Evolutionary conservation across 164 flowering plant genomes (phyloP), one percentile per base, ranked within the genome.

Genomic region (Nymphaea thermarum): DNA sequence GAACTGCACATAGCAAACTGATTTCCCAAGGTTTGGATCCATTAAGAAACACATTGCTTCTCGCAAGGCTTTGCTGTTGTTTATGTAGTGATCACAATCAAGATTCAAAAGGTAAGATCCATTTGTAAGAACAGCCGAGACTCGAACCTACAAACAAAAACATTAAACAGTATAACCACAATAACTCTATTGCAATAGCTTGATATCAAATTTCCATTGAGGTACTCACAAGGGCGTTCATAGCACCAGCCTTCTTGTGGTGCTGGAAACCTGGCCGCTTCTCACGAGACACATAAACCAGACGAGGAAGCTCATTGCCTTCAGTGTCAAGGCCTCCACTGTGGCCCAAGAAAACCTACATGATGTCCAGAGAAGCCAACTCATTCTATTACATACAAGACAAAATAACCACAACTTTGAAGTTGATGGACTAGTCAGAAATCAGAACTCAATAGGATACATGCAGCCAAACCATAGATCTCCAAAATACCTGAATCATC

Each of bases 41-140:
- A 86, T 86, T 79, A 84, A 66, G 71, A 86, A 84, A 65, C 90
- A 84, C 87, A 84, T 86, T 12, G 86, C 86, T 76, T 86, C 90
- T 66, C 88, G 72, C 63, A 86, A 74, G 3, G 90, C 90, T 73
- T 86, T 86, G 80, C 86, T 80, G 67, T 86, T 86, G 78, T 86
- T 84, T 59, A 86, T 81, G 72, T 86, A 86, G 75, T 86, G 90
- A 73, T 86, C 90, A 80, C 90, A 86, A 66, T 86, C 90, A 47
- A 86, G 86, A 73, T 86, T 86, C 70, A 86, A 75, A 70, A 86
- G 69, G 74, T 75, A 86, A 66, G 88, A 84, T 47, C 86, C 87
- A 73, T 86, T 86, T 42, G 90, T 83, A 43, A 86, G 80, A 66
- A 84, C 84, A 36, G 87, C 87, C 4, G 90, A 86, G 41, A 83